Conservation (phyloP, 495 filamentous ascomycete species). For the Penicillium flavigenum region DNA sequence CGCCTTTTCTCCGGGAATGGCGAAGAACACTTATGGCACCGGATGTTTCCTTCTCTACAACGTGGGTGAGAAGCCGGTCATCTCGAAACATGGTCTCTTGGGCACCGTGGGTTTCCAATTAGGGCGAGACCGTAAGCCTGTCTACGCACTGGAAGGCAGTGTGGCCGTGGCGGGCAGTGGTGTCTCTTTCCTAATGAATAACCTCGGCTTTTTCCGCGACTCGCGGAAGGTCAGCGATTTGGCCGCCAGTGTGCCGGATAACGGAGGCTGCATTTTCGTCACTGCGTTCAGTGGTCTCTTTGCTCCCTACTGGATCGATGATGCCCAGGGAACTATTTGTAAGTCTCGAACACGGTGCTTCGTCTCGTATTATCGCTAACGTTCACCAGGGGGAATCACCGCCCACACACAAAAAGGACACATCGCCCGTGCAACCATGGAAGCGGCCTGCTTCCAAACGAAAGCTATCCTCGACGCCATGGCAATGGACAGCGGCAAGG, state of each 20-base stretch:
- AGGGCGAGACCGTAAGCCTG: conserved; percentile 61
- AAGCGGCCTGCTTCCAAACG: conserved; percentile 94
- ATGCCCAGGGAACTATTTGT: conserved; percentile 89
- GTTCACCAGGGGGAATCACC: conserved; percentile 71
- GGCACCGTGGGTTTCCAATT: conserved; percentile 83
- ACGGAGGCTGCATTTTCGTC: conserved; percentile 89
- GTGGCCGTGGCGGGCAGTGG: conserved; percentile 89
- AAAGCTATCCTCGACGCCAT: conserved; percentile 94
- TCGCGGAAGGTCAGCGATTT: conserved; percentile 80
- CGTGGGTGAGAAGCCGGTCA: conserved; percentile 84
- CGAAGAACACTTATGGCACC: conserved; percentile 97
- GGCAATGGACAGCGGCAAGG: conserved; percentile 83
- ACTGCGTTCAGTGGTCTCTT: conserved; percentile 96
- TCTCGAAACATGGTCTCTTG: conserved; percentile 84
- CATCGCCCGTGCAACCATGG: conserved; percentile 90
- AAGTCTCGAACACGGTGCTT: conserved; percentile 32
- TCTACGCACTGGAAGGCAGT: conserved; percentile 90
- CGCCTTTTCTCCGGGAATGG: conserved; percentile 79
- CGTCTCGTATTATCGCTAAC: conserved; percentile 12
- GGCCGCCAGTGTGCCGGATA: conserved; percentile 80
- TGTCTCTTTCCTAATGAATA: conserved; percentile 88
- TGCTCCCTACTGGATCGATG: conserved; percentile 98
- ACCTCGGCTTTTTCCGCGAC: conserved; percentile 77
- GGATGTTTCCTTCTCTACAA: conserved; percentile 96
- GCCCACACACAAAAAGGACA: conserved; percentile 88